Conservation (phyloP, 140 eudicot genomes). For the Anethum foeniculum region DNA sequence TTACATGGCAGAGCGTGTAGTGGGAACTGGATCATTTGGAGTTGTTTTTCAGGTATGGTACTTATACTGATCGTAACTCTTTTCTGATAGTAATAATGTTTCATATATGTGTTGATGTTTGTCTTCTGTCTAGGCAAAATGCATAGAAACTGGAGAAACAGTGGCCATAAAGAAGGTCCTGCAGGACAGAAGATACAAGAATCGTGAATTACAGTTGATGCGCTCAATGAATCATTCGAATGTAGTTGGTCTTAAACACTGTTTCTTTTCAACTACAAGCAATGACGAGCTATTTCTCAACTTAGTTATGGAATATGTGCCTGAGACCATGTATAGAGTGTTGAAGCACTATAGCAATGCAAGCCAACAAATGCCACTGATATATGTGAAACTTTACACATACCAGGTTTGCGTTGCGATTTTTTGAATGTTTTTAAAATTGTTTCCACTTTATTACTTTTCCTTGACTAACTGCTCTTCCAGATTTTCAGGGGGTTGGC, state of each 20-base stretch:
- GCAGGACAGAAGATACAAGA: constrained; percentile 88
- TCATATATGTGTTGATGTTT: not conserved
- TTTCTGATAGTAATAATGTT: not conserved
- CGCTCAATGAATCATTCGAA: constrained; percentile 86
- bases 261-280: constrained; percentile 83
- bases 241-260: constrained; percentile 74
- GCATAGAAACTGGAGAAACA: constrained; percentile 85
- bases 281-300: constrained; percentile 73
- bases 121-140: constrained; percentile 62
- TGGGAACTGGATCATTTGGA: constrained; percentile 95
- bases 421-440: not conserved
- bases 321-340: constrained; percentile 67
- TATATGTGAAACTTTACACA: constrained; percentile 80
- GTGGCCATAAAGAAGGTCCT: constrained; percentile 91
- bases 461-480: constrained; percentile 18
- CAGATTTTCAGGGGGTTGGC: constrained; percentile 95
- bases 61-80: not conserved
- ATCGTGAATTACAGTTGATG: constrained; percentile 91
- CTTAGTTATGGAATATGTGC: constrained; percentile 91
- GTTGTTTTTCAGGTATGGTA: constrained; percentile 73
- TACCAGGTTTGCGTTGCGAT: constrained; percentile 57
- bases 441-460: not conserved
- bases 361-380: constrained; percentile 81
- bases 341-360: constrained; percentile 57
- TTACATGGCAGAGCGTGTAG: constrained; percentile 96